These are phyloP conservation scores for Epichloe hybrida DNA, from an alignment of 2,329 filamentous ascomycete species.

Conservation along the genomic window DNA sequence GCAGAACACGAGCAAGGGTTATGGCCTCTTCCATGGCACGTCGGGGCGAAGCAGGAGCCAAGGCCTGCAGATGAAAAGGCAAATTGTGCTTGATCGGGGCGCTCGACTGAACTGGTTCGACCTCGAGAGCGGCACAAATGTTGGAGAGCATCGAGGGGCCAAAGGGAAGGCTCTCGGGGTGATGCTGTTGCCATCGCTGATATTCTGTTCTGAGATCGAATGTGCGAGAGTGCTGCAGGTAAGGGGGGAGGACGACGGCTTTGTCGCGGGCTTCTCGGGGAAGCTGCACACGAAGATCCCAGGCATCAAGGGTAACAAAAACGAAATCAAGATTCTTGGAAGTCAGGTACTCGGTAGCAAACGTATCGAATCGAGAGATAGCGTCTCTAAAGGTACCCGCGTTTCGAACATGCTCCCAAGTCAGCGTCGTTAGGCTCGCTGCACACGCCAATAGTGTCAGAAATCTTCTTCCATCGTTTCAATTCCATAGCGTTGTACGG, in stretches of 20 bases:
- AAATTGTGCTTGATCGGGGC: conserved; percentile 98
- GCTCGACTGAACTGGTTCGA: conserved; percentile 93
- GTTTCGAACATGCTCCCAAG: conserved; percentile 97
- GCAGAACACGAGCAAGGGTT: conserved; percentile 81
- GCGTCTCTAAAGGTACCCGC: conserved; percentile 96
- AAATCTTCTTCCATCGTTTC: background rate
- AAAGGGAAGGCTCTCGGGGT: conserved; percentile 93
- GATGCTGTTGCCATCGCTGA: conserved; percentile 95
- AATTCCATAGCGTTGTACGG: background rate
- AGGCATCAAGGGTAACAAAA: conserved; percentile 95
- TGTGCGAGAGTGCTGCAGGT: conserved; percentile 93
- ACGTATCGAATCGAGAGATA: conserved; percentile 86
- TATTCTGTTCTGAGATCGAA: conserved; percentile 97
- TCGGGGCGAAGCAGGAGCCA: conserved; percentile 87
- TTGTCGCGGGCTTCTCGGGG: conserved; percentile 98
- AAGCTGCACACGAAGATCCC: conserved; percentile 95
- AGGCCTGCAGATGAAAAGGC: conserved; percentile 90
- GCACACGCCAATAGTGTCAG: conserved; percentile 10
- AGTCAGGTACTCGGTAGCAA: conserved; percentile 81
- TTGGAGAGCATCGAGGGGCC: conserved; percentile 91
- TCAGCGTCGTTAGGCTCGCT: conserved; percentile 95
- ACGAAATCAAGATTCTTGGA: conserved; percentile 92
- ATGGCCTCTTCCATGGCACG: conserved; percentile 97
- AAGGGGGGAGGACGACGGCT: conserved; percentile 88
- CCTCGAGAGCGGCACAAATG: conserved; percentile 95